Evolutionary conservation across 805 yeast species (phyloP).

Genomic region (Kluyveromyces aestuarii): DNA sequence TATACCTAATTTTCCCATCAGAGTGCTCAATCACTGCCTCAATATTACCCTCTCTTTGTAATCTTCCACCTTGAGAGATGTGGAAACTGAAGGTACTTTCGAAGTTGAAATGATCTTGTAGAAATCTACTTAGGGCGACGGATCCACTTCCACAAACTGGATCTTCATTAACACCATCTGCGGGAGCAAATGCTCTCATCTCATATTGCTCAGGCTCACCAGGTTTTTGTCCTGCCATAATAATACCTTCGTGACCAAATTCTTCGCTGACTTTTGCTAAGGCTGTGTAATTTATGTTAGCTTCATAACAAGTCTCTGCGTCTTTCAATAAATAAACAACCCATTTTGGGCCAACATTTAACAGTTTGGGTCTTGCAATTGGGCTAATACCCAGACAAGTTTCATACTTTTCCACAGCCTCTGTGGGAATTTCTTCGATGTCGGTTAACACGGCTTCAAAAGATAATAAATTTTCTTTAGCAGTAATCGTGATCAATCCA

Average conservation of each 20-base stretch:
- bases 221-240: conserved; percentile 31
- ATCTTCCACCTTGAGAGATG: conserved; percentile 32
- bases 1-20: conserved; percentile 11
- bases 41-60: conserved; percentile 33
- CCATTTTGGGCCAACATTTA: conserved; percentile 43
- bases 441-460: conserved; percentile 22
- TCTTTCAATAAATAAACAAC: conserved; percentile 28
- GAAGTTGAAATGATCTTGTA: conserved; percentile 19
- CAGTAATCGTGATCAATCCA: conserved; percentile 33
- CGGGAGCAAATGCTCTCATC: conserved; percentile 38
- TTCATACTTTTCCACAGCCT: conserved; percentile 6
- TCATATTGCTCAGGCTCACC: conserved; percentile 26
- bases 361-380: conserved; percentile 19
- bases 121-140: conserved; percentile 23
- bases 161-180: conserved; percentile 34
- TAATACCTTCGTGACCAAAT: conserved; percentile 28
- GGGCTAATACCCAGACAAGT: conserved; percentile 7
- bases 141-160: conserved; percentile 51
- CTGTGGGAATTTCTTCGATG: conserved; percentile 9
- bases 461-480: conserved; percentile 15
- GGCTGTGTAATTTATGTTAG: conserved; percentile 26
- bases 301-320: conserved; percentile 27
- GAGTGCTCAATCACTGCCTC: conserved; percentile 16
- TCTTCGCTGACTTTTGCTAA: conserved; percentile 15
- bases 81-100: conserved; percentile 11